Percentiles rank a stretch among this genome's conserved stretches.
These are phyloP conservation scores for Coccomyxa subellipsoidea DNA, from an alignment of 163 green algal species.

Conservation along the genomic window DNA sequence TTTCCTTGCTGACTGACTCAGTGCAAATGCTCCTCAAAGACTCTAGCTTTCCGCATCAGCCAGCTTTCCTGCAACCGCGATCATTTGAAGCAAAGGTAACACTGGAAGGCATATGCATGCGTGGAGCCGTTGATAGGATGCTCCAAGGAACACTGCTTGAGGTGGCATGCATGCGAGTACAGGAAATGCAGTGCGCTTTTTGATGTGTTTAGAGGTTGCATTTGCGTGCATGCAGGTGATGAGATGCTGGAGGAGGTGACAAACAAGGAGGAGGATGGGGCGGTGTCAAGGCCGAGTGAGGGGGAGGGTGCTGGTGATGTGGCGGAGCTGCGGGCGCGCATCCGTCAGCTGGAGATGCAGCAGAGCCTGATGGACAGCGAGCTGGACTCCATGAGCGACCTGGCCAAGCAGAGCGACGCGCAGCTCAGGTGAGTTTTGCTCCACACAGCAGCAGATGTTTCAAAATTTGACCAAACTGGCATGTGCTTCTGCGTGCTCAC, in stretches of 20 bases:
- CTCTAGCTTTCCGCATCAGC: too few species aligned
- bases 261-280: background rate
- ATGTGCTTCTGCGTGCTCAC: too few species aligned
- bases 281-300: background rate
- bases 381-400: conserved; percentile 44
- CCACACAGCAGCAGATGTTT: too few species aligned
- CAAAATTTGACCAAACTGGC: too few species aligned
- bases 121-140: too few species aligned
- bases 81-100: too few species aligned
- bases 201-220: too few species aligned
- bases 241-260: background rate
- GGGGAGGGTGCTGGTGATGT: conserved; percentile 17
- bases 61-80: too few species aligned
- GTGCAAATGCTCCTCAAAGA: background rate
- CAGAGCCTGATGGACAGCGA: conserved; percentile 52
- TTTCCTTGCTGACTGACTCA: background rate
- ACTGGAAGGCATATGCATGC: too few species aligned
- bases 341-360: conserved; percentile 47
- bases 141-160: too few species aligned
- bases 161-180: too few species aligned
- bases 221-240: background rate
- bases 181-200: too few species aligned
- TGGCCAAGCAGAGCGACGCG: conserved; percentile 33
- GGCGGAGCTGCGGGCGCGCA: conserved; percentile 18
- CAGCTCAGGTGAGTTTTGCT: conserved; percentile 44